Percentiles rank a stretch among this genome's conserved stretches.
These are phyloP conservation scores for Melastoma malabathricum DNA, from an alignment of 345 rosid species.

Conservation along the genomic window DNA sequence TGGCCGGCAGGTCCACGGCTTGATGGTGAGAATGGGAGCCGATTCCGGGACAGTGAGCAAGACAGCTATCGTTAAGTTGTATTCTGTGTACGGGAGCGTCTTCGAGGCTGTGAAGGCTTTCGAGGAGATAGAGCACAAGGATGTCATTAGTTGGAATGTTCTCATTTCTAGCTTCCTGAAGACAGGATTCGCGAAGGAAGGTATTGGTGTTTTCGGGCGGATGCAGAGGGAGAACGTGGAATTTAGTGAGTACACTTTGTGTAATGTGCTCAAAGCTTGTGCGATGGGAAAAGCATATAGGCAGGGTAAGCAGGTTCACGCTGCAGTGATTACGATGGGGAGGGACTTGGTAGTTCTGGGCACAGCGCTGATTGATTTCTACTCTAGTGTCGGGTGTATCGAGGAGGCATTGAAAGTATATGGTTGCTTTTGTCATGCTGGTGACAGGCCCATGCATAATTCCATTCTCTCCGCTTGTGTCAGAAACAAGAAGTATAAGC, in stretches of 20 bases:
- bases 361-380: conserved; percentile 60
- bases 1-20: conserved; percentile 64
- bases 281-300: conserved; percentile 28
- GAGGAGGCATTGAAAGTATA: conserved; percentile 51
- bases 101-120: conserved; percentile 37
- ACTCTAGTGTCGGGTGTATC: conserved; percentile 35
- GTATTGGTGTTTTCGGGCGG: conserved; percentile 33
- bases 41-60: conserved; percentile 42
- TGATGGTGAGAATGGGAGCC: conserved; percentile 48
- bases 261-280: conserved; percentile 59
- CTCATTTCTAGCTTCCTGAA: conserved; percentile 51
- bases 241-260: conserved; percentile 59
- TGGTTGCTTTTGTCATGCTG: conserved; percentile 14
- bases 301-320: conserved; percentile 71
- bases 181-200: conserved; percentile 37
- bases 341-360: conserved; percentile 59
- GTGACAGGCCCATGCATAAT: conserved; percentile 46
- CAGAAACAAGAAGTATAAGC: conserved; percentile 30
- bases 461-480: conserved; percentile 60
- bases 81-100: conserved; percentile 41
- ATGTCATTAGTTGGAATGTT: conserved; percentile 68
- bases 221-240: conserved; percentile 40
- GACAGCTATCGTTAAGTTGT: conserved; percentile 63
- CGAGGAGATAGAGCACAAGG: conserved; percentile 35
- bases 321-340: conserved; percentile 47